Evolutionary conservation across 768 basidiomycete genomes (phyloP).

Genomic region (Termitomyces sp.): DNA sequence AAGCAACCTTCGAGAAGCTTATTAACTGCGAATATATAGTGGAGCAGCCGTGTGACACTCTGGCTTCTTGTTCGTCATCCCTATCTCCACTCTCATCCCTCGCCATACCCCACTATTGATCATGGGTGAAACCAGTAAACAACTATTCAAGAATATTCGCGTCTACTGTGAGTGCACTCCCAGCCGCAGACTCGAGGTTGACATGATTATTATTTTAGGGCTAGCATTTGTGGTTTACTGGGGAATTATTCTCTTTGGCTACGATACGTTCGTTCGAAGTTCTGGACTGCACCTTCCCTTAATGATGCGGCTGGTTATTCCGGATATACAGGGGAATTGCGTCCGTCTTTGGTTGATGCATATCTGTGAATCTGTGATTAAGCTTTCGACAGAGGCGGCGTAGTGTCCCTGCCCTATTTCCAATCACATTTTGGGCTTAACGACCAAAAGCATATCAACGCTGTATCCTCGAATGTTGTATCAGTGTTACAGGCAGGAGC

Average conservation of each 20-base stretch:
- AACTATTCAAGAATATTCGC: constrained; percentile 17
- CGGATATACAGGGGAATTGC: constrained; percentile 16
- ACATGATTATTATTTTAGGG: constrained; percentile 7
- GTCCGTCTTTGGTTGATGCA: constrained; percentile 2
- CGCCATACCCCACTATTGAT: not conserved
- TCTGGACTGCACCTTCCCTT: not conserved
- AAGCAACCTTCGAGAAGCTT: not conserved
- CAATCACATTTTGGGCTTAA: constrained; percentile 56
- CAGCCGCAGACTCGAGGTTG: not conserved
- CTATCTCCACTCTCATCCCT: not conserved
- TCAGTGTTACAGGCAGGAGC: constrained; percentile 86
- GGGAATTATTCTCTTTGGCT: constrained; percentile 22
- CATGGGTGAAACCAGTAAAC: constrained; percentile 1
- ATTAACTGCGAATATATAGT: not conserved
- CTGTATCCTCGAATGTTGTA: constrained; percentile 77
- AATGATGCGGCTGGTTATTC: too few species aligned
- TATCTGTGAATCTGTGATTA: not conserved
- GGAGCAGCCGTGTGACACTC: not conserved
- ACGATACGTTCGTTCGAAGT: constrained; percentile 19
- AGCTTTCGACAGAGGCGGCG: constrained; percentile 11
- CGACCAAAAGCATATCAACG: constrained; percentile 32
- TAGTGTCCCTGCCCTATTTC: constrained; percentile 45
- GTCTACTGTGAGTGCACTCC: constrained; percentile 14
- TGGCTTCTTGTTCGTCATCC: constrained; percentile 19
- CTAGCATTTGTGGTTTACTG: constrained; percentile 22